These are phyloP conservation scores for Zoysia matrella DNA, from an alignment of 202 grass and related monocot genomes.

Conservation along the genomic window DNA sequence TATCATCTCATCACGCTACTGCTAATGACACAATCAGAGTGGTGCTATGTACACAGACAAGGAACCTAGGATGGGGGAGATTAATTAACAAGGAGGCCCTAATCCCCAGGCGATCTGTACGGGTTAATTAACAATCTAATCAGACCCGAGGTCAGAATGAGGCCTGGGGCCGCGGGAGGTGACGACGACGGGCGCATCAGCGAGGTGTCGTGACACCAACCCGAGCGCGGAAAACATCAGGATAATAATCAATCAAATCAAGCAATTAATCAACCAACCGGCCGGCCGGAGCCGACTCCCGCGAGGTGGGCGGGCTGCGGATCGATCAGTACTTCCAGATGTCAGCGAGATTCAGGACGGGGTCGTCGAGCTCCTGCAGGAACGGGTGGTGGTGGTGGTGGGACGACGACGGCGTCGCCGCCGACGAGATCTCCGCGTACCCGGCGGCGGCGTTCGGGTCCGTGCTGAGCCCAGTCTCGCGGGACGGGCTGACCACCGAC, in stretches of 20 bases:
- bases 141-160: conserved; percentile 27
- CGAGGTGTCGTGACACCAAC: conserved; percentile 14
- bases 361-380: no score
- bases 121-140: conserved; percentile 44
- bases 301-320: neutral
- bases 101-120: conserved; percentile 49
- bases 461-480: no score
- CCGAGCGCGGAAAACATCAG: conserved; percentile 2
- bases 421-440: conserved; percentile 58
- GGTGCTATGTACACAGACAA: neutral
- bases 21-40: conserved; percentile 50
- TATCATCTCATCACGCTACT: conserved; percentile 36
- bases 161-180: neutral
- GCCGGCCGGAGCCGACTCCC: neutral
- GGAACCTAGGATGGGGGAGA: conserved; percentile 39
- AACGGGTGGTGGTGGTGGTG: conserved; percentile 1
- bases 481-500: no score
- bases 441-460: neutral
- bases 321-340: conserved; percentile 55
- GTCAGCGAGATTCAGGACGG: conserved; percentile 38
- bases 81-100: conserved; percentile 55
- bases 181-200: conserved; percentile 19
- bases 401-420: conserved; percentile 27
- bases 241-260: conserved; percentile 58
- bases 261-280: conserved; percentile 45